These are phyloP conservation scores for Beauveria varroae DNA, from an alignment of 2,329 filamentous ascomycete species.

Conservation along the genomic window DNA sequence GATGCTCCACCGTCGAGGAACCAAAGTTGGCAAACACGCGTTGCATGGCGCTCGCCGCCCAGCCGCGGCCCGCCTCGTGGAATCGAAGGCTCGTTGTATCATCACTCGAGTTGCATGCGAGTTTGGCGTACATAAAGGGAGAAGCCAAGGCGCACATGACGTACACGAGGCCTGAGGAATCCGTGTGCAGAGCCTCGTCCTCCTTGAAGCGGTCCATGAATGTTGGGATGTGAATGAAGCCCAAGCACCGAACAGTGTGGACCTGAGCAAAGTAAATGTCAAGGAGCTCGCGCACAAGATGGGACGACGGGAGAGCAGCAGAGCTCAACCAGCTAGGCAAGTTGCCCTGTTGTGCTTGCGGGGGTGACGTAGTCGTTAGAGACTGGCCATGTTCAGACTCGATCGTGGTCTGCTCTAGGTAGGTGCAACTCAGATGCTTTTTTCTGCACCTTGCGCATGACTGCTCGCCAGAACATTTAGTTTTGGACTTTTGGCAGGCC, in stretches of 20 bases:
- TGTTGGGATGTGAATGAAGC: conserved; percentile 3
- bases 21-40: background rate
- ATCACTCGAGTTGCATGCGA: too few species aligned
- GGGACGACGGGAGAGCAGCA: background rate
- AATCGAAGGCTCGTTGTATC: background rate
- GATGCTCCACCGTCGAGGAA: background rate
- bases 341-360: background rate
- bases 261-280: conserved; percentile 8
- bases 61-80: background rate
- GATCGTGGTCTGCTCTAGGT: background rate
- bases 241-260: conserved; percentile 5
- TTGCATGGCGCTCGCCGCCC: background rate
- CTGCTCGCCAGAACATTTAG: conserved; percentile 1
- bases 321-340: background rate
- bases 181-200: background rate
- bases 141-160: conserved; percentile 3
- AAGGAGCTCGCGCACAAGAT: conserved; percentile 5
- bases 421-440: background rate
- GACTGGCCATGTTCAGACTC: background rate
- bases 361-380: too few species aligned
- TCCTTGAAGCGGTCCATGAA: conserved; percentile 5
- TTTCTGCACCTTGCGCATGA: background rate
- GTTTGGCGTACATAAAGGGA: background rate
- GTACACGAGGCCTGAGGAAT: background rate
- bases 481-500: background rate